Conservation (phyloP, 805 yeast species). For the Suhomyces sp. region DNA sequence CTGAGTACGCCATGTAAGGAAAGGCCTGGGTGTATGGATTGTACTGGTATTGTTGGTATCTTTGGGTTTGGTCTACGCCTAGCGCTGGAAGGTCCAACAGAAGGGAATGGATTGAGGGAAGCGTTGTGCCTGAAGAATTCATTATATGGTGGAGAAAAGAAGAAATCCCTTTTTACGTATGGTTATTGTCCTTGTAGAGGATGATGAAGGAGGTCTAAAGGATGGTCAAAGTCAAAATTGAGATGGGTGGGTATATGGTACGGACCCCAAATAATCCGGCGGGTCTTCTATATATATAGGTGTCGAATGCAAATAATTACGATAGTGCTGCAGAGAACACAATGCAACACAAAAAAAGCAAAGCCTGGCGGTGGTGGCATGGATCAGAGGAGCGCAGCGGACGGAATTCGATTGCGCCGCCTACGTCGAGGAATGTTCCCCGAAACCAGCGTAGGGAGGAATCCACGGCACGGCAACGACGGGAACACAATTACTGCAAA, state of each 20-base stretch:
- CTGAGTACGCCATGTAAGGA: slow-evolving; percentile 2
- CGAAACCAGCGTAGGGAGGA: too few relatives aligned
- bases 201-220: too few relatives aligned
- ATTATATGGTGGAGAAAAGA: slow-evolving; percentile 1
- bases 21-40: slow-evolving; percentile 1
- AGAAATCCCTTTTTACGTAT: too few relatives aligned
- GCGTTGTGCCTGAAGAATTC: slow-evolving; percentile 12
- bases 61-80: not conserved
- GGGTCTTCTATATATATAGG: slow-evolving; percentile 4
- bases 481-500: too few relatives aligned
- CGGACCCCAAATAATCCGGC: too few relatives aligned
- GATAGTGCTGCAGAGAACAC: slow-evolving; percentile 2
- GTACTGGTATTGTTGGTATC: slow-evolving; percentile 3
- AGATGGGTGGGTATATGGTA: too few relatives aligned
- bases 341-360: slow-evolving; percentile 1
- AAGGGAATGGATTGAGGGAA: slow-evolving; percentile 38
- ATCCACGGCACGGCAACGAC: too few relatives aligned
- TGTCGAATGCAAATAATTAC: slow-evolving; percentile 2
- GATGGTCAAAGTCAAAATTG: too few relatives aligned
- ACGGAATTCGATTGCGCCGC: slow-evolving; percentile 5
- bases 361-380: slow-evolving; percentile 1
- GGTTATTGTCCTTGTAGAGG: too few relatives aligned
- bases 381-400: slow-evolving; percentile 7
- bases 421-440: too few relatives aligned
- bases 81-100: slow-evolving; percentile 32